These are phyloP conservation scores for Pleurotus tuoliensis DNA, from an alignment of 768 basidiomycete genomes.

Conservation along the genomic window DNA sequence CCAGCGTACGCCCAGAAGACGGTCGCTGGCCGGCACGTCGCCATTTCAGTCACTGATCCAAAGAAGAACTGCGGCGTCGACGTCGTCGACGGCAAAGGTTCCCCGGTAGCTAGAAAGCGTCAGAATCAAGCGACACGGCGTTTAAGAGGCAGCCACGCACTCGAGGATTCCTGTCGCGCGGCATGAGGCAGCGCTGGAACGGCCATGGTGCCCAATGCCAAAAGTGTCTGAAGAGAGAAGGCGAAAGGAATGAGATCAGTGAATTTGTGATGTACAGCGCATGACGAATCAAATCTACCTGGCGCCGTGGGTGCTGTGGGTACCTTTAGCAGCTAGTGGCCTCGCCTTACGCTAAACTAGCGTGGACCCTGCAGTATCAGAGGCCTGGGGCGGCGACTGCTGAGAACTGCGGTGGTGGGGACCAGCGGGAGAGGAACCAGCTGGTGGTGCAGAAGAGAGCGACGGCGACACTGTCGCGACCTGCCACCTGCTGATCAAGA, in stretches of 20 bases:
- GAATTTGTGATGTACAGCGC: neutral
- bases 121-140: conserved; percentile 8
- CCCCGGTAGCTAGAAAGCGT: conserved; percentile 9
- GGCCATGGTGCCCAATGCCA: neutral
- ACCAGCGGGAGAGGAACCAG: neutral
- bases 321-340: neutral
- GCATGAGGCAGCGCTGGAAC: neutral
- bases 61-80: conserved; percentile 18
- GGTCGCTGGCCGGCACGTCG: conserved; percentile 22
- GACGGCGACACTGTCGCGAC: neutral
- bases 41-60: conserved; percentile 13
- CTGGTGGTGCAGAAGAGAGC: neutral
- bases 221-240: conserved; percentile 19
- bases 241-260: conserved; percentile 4
- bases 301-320: conserved; percentile 1
- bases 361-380: neutral
- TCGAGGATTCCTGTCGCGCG: conserved; percentile 1
- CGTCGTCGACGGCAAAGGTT: conserved; percentile 6
- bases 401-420: too few species aligned
- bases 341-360: conserved; percentile 1
- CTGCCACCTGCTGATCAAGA: neutral
- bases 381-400: neutral
- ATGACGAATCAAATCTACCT: conserved; percentile 5
- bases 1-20: conserved; percentile 39
- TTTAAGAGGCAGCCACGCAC: conserved; percentile 6